These are phyloP conservation scores for Zygosaccharomyces sapae DNA, from an alignment of 1,139 yeast genomes.

Conservation along the genomic window DNA sequence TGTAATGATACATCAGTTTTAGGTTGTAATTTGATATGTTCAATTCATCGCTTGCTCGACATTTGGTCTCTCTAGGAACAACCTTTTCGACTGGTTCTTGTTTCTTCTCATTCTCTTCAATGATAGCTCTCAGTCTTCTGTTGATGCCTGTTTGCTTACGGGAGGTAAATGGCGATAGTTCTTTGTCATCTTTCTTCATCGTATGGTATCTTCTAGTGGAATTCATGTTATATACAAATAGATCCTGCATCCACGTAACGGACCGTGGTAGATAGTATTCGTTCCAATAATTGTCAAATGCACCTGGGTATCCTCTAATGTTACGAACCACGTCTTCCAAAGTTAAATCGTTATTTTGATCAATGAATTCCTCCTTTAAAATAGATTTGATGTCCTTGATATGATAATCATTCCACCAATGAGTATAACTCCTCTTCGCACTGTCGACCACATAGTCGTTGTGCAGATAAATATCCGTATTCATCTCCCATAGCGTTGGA, in stretches of 20 bases:
- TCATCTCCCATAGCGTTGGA: conserved; percentile 88
- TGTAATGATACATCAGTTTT: conserved; percentile 3
- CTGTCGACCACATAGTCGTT: conserved; percentile 46
- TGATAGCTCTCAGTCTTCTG: conserved; percentile 31
- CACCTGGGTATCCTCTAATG: conserved; percentile 60
- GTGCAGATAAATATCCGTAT: conserved; percentile 84
- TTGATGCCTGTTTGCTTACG: conserved; percentile 44
- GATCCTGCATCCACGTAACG: conserved; percentile 58
- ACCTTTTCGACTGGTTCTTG: no score
- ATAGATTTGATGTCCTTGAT: conserved; percentile 40
- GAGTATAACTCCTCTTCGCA: conserved; percentile 61
- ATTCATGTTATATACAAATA: conserved; percentile 82
- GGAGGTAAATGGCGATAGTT: conserved; percentile 45
- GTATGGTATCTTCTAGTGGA: conserved; percentile 73
- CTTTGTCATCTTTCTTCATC: conserved; percentile 19
- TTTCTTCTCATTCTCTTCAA: conserved; percentile 10
- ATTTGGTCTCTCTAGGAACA: background rate
- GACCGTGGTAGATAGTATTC: conserved; percentile 74
- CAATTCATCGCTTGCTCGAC: conserved; percentile 9
- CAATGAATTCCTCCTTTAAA: conserved; percentile 28
- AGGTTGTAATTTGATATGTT: conserved; percentile 11
- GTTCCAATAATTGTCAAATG: conserved; percentile 81
- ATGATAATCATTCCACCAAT: conserved; percentile 72
- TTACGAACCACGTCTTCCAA: conserved; percentile 30
- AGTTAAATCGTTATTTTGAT: conserved; percentile 33